A percentile compares a stretch with the other conserved stretches of the same genome.
phyloP scores from a whole-genome alignment of 805 yeast genomes.

The Cephaloascus fragrans region DNA sequence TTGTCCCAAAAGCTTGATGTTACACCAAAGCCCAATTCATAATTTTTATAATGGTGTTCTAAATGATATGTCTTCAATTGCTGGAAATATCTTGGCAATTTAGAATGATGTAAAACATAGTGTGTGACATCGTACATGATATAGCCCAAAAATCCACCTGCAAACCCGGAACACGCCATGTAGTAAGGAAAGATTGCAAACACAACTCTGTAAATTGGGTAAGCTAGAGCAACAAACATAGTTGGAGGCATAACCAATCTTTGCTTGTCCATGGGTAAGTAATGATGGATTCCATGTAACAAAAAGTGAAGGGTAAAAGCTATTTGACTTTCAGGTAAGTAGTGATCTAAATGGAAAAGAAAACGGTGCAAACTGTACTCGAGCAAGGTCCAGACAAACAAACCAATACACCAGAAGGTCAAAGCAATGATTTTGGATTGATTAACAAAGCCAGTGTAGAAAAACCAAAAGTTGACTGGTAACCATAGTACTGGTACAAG shows the following conservation, averaged over 20 bases:
- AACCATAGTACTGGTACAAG: conserved; percentile 83
- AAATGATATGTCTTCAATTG: conserved; percentile 81
- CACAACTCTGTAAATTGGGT: conserved; percentile 75
- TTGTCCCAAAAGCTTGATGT: conserved; percentile 91
- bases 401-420: conserved; percentile 65
- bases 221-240: conserved; percentile 57
- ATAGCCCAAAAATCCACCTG: conserved; percentile 95
- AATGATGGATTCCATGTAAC: conserved; percentile 94
- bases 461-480: conserved; percentile 62
- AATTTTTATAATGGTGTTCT: conserved; percentile 97
- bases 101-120: conserved; percentile 84
- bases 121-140: conserved; percentile 90
- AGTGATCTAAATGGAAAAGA: conserved; percentile 82
- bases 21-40: conserved; percentile 95
- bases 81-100: conserved; percentile 68
- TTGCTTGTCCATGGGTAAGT: conserved; percentile 90
- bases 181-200: conserved; percentile 70
- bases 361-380: conserved; percentile 88
- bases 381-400: conserved; percentile 85
- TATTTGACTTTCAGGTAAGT: conserved; percentile 70
- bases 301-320: conserved; percentile 81
- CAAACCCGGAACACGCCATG: conserved; percentile 84
- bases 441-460: conserved; percentile 46
- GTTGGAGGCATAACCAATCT: conserved; percentile 97
- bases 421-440: conserved; percentile 37